Evolutionary conservation across 2,329 filamentous ascomycete species (phyloP), one percentile per base, ranked within the genome.

Genomic region (Claviceps monticola): DNA sequence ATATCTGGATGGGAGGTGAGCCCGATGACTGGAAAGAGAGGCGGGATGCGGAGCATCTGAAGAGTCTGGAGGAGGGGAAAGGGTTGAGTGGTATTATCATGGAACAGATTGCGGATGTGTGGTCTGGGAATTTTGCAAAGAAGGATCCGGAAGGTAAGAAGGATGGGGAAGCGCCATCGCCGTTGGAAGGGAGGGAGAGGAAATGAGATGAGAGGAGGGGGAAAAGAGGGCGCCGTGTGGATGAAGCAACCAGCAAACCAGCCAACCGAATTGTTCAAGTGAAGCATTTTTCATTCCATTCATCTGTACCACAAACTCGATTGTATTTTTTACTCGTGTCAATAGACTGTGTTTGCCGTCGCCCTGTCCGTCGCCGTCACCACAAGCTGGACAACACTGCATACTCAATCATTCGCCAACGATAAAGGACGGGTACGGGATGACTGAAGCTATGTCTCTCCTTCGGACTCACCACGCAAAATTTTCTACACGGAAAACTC

Each of bases 1-100:
- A 70, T 56, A 62, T 81, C 16, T 82, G 79, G 79, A 76, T 79
- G 72, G 79, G 79, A 37, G 71, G 70, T 39, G 77, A 80, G 61
- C 64, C 64, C n/a, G 69, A 72, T 45, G 70, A 75, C 56, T 80
- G 78, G 78, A 68, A 71, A 61, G 64, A 72, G 64, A 73, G 74
- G 69, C 68, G 77, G 55, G 66, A 71, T 3, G 69, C 70, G 60
- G 70, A 73, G 61, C 75, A 80, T 59, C 68, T 68, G 54, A 73
- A 72, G 63, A 76, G 74, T 53, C 62, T 81, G 41, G 70, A 74
- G 49, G 73, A 78, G 55, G 78, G 78, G 4, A 75, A 74, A 58
- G 76, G 77, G 3, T 71, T 78, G 60, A 73, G 72, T 55, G 75
- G 74, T 38, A 67, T 82, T 53, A 81, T 81, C 51, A 64, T 73